Conservation (phyloP, 495 filamentous ascomycete species). For the Trichocladium antarcticum region DNA sequence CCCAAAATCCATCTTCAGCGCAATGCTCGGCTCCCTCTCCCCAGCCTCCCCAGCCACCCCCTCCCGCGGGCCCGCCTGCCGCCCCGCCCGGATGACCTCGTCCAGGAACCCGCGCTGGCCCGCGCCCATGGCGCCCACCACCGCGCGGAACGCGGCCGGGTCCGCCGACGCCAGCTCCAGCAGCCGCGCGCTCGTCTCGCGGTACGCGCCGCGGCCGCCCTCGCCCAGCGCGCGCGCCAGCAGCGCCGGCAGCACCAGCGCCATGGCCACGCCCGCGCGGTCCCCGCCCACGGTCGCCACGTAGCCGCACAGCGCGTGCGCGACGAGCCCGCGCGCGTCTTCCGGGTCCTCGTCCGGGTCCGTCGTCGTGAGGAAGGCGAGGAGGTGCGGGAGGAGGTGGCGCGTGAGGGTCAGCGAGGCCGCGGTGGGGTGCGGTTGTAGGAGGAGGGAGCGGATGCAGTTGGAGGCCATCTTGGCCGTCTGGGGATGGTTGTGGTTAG, state of each 20-base stretch:
- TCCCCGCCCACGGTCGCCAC: slow-evolving; percentile 45
- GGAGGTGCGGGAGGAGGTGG: slow-evolving; percentile 62
- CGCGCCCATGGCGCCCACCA: slow-evolving; percentile 61
- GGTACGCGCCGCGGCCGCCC: slow-evolving; percentile 35
- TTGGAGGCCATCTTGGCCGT: slow-evolving; percentile 78
- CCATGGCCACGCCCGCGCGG: slow-evolving; percentile 47
- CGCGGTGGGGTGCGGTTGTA: slow-evolving; percentile 46
- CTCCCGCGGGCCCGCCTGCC: slow-evolving; percentile 17
- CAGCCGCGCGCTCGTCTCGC: slow-evolving; percentile 62
- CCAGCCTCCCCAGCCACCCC: slow-evolving; percentile 26
- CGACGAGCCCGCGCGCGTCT: slow-evolving; percentile 53
- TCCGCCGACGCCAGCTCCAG: slow-evolving; percentile 72
- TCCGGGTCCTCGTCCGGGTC: slow-evolving; percentile 58
- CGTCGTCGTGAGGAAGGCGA: slow-evolving; percentile 60
- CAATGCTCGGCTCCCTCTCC: slow-evolving; percentile 70
- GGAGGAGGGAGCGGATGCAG: slow-evolving; percentile 71
- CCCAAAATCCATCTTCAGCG: slow-evolving; percentile 85
- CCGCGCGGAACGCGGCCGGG: slow-evolving; percentile 57
- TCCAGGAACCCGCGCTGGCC: slow-evolving; percentile 70
- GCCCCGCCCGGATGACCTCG: slow-evolving; percentile 59
- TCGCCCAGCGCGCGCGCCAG: slow-evolving; percentile 54
- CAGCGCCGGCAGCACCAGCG: slow-evolving; percentile 68
- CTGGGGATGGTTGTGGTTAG: slow-evolving; percentile 27
- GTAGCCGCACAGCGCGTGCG: slow-evolving; percentile 62
- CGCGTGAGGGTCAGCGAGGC: slow-evolving; percentile 64